phyloP scores from a whole-genome alignment of 176 grass and related monocot genomes.

The Bothriochloa decipiens region DNA sequence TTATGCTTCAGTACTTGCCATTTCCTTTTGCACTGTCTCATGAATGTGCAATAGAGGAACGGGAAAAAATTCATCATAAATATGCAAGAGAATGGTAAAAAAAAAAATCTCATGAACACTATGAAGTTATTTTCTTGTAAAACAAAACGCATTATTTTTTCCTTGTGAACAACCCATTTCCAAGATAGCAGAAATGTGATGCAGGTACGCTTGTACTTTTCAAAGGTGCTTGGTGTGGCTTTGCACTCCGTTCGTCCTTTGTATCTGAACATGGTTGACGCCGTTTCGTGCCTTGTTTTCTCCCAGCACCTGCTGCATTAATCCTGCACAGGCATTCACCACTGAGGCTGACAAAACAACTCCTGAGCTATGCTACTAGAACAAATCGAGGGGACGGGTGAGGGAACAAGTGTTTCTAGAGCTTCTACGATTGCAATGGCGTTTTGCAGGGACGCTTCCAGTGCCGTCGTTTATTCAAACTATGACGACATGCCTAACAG shows the following conservation, averaged over 20 bases:
- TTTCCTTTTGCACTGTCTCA: background rate
- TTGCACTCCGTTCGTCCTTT: background rate
- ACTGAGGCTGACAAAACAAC: conserved; percentile 56
- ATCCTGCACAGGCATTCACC: conserved; percentile 43
- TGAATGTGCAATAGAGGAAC: background rate
- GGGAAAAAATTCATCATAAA: too few species aligned
- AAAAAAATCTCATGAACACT: background rate
- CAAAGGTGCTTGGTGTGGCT: background rate
- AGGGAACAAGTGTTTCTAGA: background rate
- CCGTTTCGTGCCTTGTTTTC: conserved; percentile 32
- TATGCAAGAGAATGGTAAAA: too few species aligned
- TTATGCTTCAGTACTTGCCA: background rate
- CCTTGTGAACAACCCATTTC: too few species aligned
- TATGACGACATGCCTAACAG: background rate
- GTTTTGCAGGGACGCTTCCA: background rate
- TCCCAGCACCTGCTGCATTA: conserved; percentile 25
- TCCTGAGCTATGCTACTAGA: conserved; percentile 31
- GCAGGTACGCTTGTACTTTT: background rate
- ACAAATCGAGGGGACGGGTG: background rate
- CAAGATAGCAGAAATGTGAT: background rate
- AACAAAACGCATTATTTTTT: background rate
- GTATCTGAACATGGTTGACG: conserved; percentile 1
- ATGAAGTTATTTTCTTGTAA: background rate
- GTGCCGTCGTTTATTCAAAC: background rate
- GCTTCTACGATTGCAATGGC: background rate